These are phyloP conservation scores for Avena atlantica DNA, from an alignment of 176 grass and related monocot genomes.

Conservation along the genomic window DNA sequence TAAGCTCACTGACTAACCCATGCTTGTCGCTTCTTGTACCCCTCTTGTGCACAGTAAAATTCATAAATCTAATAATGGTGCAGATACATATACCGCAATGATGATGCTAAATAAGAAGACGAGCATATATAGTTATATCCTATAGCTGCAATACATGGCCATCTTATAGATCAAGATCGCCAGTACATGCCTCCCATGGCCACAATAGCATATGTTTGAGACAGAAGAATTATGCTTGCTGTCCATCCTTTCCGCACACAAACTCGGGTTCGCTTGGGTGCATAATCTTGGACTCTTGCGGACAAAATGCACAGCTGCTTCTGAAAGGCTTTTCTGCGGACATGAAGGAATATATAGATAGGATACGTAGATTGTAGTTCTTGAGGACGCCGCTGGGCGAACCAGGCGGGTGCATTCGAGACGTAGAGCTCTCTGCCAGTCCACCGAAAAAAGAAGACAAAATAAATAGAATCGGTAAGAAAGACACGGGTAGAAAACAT, in stretches of 20 bases:
- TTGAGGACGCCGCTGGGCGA: not conserved
- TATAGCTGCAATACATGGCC: no score
- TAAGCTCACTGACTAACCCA: no score
- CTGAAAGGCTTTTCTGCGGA: not conserved
- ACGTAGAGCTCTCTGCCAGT: not conserved
- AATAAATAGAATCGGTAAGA: not conserved
- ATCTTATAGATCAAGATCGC: no score
- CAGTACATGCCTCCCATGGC: no score
- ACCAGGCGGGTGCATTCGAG: not conserved
- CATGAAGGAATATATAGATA: not conserved
- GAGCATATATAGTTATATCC: no score
- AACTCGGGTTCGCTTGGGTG: not conserved
- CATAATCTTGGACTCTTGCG: constrained; percentile 3
- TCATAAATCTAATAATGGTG: no score
- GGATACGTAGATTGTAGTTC: not conserved
- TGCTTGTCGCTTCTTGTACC: no score
- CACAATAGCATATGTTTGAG: no score
- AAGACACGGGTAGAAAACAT: no score
- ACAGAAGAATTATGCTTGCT: not conserved
- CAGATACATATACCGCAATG: no score
- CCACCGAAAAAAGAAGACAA: not conserved
- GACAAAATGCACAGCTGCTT: constrained; percentile 16
- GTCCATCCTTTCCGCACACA: not conserved
- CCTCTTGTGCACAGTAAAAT: no score
- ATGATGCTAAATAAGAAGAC: no score